Conservation (phyloP, 2,329 filamentous ascomycete species). For the Fusarium humuli region DNA sequence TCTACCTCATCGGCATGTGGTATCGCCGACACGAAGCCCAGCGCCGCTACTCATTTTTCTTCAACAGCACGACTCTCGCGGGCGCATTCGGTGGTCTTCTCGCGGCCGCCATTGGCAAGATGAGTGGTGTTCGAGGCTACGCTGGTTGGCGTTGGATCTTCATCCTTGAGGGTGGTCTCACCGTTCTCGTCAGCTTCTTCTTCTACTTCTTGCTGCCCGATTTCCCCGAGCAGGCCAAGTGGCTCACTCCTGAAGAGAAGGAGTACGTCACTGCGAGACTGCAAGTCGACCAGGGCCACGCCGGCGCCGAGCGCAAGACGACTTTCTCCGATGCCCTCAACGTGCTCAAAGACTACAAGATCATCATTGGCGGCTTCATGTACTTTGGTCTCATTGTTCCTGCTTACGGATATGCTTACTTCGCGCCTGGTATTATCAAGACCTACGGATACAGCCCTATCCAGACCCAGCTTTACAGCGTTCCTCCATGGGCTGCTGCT, state of each 20-base stretch:
- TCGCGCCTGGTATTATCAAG: conserved; percentile 77
- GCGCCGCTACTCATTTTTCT: conserved; percentile 94
- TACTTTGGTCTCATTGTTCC: conserved; percentile 84
- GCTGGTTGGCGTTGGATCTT: conserved; percentile 85
- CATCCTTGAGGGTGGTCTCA: conserved; percentile 78
- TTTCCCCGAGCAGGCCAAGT: conserved; percentile 80
- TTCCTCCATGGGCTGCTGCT: conserved; percentile 72
- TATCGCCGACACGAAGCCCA: conserved; percentile 90
- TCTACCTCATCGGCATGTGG: conserved; percentile 87
- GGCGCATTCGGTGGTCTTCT: conserved; percentile 89
- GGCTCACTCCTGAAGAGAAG: conserved; percentile 77
- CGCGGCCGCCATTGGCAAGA: conserved; percentile 88
- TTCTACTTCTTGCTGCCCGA: conserved; percentile 78
- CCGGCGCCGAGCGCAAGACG: conserved; percentile 71
- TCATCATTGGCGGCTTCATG: conserved; percentile 81
- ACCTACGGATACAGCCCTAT: conserved; percentile 72
- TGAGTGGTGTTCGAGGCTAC: conserved; percentile 78
- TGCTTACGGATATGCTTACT: conserved; percentile 82
- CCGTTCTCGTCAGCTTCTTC: conserved; percentile 68
- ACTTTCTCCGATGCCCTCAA: conserved; percentile 67
- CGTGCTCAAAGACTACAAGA: conserved; percentile 79
- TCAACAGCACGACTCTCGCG: conserved; percentile 81
- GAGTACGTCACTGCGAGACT: conserved; percentile 74
- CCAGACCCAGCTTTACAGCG: conserved; percentile 67
- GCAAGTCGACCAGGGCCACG: conserved; percentile 74